Base-by-base conservation (phyloP, 108 stramenopile species). In the Cyclotella sp. region DNA sequence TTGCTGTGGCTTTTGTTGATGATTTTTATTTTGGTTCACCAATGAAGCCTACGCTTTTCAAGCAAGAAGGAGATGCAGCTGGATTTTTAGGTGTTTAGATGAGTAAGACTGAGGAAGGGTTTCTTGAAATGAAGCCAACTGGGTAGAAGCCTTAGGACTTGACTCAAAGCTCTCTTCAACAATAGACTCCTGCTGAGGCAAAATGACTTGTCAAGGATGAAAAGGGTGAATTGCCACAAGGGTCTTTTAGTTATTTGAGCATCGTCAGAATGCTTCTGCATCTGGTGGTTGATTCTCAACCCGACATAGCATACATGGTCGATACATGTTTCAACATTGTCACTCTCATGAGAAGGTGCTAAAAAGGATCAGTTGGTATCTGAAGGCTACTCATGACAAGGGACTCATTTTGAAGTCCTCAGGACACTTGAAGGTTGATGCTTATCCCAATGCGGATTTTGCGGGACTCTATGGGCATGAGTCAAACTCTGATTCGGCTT, bases 241-340 rank as follows among this genome's bases (percentile, higher is more conserved):
- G 71, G 82, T 11, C 28, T 79, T 26, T 30, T 22, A 47, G 55
- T 76, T 69, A 71, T 68, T 46, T 55, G 6, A 75, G 76, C 11
- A 49, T 85, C 26, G 67, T 88, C 21, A 84, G 87, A 59, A 79
- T 83, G 82, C 53, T 88, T 46, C 30, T 85, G 65, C 86, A 88
- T 54, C 73, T 88, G 14, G 19, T 73, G 10, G 68, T 29, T 9
- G 71, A 87, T 42, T 62, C 83, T 51, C 19, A 83, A 10, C 76
- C 73, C 24, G 83, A 87, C 57, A 70, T 87, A 15, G 55, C 77
- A 5, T 85, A 70, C 46, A 76, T 81, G 16, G 84, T 85, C 9
- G 87, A 29, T 85, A 64, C 68, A 79, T 58, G 30, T 66, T 76
- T 30, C 8, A n/a, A 42, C 86, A 82, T 19, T 68, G 69, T 42